Evolutionary conservation across 164 flowering plant species (phyloP).

Genomic region (Amborella trichopoda): DNA sequence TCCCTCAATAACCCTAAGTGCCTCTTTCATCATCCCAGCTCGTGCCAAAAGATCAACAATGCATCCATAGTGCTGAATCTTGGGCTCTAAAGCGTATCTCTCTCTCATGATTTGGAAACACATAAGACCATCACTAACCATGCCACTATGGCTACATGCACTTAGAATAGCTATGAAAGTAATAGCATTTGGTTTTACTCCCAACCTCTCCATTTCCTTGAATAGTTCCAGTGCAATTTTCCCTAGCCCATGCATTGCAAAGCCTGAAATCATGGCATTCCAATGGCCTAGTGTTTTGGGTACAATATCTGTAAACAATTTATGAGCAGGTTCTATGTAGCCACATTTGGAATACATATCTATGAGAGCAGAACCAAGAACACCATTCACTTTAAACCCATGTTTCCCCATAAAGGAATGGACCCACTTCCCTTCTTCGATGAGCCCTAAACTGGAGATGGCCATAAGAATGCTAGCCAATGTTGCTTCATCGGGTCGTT

Average conservation of each 20-base stretch:
- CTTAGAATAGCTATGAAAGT: slow-evolving; percentile 21
- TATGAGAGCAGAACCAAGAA: slow-evolving; percentile 21
- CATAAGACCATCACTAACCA: slow-evolving; percentile 16
- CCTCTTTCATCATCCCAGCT: slow-evolving; percentile 54
- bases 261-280: slow-evolving; percentile 29
- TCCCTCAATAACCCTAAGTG: slow-evolving; percentile 41
- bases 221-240: slow-evolving; percentile 17
- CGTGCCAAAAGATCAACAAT: slow-evolving; percentile 72
- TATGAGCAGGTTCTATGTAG: slow-evolving; percentile 13
- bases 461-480: slow-evolving; percentile 16
- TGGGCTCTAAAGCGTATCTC: slow-evolving; percentile 34
- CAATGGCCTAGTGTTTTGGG: slow-evolving; percentile 14
- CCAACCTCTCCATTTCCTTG: slow-evolving; percentile 12
- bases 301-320: slow-evolving; percentile 11
- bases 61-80: slow-evolving; percentile 20
- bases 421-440: slow-evolving; percentile 24
- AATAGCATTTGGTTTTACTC: slow-evolving; percentile 14
- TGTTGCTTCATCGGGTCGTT: slow-evolving; percentile 15
- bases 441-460: slow-evolving; percentile 15
- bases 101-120: slow-evolving; percentile 12
- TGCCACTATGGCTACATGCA: slow-evolving; percentile 26
- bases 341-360: slow-evolving; percentile 35
- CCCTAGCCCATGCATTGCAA: slow-evolving; percentile 23
- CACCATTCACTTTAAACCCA: slow-evolving; percentile 8
- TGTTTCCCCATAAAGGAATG: slow-evolving; percentile 14